phyloP scores from a whole-genome alignment of 1,139 yeast species.

The Kodamaea ohmeri region DNA sequence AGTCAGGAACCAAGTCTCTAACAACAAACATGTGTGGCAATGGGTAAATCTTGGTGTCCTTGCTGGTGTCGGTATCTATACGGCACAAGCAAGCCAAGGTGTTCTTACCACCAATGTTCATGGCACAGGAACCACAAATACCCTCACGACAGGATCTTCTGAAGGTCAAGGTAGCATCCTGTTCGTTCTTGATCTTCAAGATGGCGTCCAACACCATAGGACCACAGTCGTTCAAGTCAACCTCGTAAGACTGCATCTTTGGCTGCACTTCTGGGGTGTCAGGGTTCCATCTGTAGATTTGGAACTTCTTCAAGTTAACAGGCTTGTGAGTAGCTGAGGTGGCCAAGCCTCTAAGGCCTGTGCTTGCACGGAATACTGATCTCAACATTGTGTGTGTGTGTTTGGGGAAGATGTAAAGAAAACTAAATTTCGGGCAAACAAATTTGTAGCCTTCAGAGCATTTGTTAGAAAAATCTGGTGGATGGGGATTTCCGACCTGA shows the following conservation, averaged over 20 bases:
- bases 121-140: slow-evolving; percentile 99
- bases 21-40: slow-evolving; percentile 98
- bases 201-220: slow-evolving; percentile 98
- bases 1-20: slow-evolving; percentile 94
- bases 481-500: slow-evolving; percentile 1
- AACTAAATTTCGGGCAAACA: slow-evolving; percentile 6
- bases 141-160: slow-evolving; percentile 99
- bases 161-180: slow-evolving; percentile 91
- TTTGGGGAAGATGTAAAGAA: slow-evolving; percentile 6
- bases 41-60: slow-evolving; percentile 88
- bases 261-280: slow-evolving; percentile 96
- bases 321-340: slow-evolving; percentile 37
- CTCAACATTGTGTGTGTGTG: slow-evolving; percentile 19
- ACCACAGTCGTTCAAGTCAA: slow-evolving; percentile 89
- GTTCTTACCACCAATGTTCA: slow-evolving; percentile 98
- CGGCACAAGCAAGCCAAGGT: slow-evolving; percentile 96
- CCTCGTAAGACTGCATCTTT: slow-evolving; percentile 72
- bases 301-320: slow-evolving; percentile 75
- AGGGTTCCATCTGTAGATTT: slow-evolving; percentile 97
- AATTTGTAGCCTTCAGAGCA: neutral
- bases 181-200: slow-evolving; percentile 91
- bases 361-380: slow-evolving; percentile 19
- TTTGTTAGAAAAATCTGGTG: slow-evolving; percentile 7
- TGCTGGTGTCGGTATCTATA: slow-evolving; percentile 74
- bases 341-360: slow-evolving; percentile 38